These are phyloP conservation scores for Eutrema heterophyllum DNA, from an alignment of 345 rosid genomes.

Conservation along the genomic window DNA sequence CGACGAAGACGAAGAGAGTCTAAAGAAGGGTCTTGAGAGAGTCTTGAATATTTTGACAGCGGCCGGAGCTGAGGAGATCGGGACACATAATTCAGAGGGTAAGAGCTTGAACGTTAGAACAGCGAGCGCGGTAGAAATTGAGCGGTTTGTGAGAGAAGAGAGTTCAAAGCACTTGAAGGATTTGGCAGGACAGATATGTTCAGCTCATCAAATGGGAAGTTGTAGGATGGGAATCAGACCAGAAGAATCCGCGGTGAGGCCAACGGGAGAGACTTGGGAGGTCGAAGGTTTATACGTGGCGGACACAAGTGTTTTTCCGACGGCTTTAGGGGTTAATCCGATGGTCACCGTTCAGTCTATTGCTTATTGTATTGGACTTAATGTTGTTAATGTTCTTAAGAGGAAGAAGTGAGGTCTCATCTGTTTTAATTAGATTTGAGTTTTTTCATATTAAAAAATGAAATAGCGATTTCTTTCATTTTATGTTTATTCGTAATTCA, in stretches of 20 bases:
- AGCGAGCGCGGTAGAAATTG: conserved; percentile 40
- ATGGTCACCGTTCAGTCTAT: conserved; percentile 85
- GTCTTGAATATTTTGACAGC: conserved; percentile 61
- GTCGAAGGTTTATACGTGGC: conserved; percentile 68
- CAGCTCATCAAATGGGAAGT: conserved; percentile 95
- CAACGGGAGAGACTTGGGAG: conserved; percentile 83
- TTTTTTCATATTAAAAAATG: no score
- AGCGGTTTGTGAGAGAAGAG: conserved; percentile 61
- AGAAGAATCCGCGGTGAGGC: conserved; percentile 53
- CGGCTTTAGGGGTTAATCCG: conserved; percentile 83
- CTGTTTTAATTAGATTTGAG: background rate
- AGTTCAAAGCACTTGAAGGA: conserved; percentile 43
- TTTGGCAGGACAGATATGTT: conserved; percentile 46
- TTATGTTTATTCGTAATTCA: background rate
- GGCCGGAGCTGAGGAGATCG: conserved; percentile 80
- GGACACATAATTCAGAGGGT: conserved; percentile 57
- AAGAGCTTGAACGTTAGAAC: conserved; percentile 47
- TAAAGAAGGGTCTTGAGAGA: conserved; percentile 56
- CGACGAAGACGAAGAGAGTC: conserved; percentile 43
- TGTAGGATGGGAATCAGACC: conserved; percentile 76
- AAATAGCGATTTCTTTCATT: background rate
- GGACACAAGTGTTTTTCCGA: conserved; percentile 80
- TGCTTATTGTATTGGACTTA: conserved; percentile 69
- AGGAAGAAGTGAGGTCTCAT: conserved; percentile 11
- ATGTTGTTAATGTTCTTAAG: conserved; percentile 49